Percentiles rank a stretch among this genome's conserved stretches.
These are phyloP conservation scores for Carex arenaria DNA, from an alignment of 202 grass and related monocot genomes.

Conservation along the genomic window DNA sequence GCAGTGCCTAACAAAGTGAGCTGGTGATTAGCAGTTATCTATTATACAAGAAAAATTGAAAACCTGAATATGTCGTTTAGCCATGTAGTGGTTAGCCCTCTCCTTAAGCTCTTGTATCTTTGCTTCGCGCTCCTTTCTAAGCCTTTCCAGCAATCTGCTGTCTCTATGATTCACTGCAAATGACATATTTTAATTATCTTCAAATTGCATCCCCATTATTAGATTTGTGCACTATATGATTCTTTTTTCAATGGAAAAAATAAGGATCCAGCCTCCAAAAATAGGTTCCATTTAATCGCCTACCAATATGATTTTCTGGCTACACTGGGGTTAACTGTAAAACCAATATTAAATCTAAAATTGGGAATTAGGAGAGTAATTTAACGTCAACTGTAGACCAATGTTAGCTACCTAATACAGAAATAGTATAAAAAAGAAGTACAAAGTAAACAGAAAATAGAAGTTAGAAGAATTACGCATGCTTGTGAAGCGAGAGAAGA, in stretches of 20 bases:
- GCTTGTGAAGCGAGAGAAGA: conserved; percentile 43
- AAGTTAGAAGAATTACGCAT: conserved; percentile 33
- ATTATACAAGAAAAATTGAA: not conserved
- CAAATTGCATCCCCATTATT: not conserved
- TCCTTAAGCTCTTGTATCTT: conserved; percentile 6
- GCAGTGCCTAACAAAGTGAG: not conserved
- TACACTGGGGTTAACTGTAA: not conserved
- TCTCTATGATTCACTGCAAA: conserved; percentile 42
- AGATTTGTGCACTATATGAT: not conserved
- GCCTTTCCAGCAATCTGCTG: conserved; percentile 32
- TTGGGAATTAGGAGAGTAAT: not conserved
- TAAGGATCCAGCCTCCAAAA: not conserved
- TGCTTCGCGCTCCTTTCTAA: conserved; percentile 30
- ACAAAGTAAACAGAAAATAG: not conserved
- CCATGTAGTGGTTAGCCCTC: conserved; percentile 7
- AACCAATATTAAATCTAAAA: not conserved
- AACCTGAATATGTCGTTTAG: conserved; percentile 25
- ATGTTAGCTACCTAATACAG: not conserved
- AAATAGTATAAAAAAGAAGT: not conserved
- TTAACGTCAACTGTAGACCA: not conserved
- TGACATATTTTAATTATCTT: not conserved
- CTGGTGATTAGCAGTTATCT: not conserved
- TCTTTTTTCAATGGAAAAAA: not conserved
- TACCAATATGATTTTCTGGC: not conserved
- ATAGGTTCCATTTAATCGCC: not conserved